These are phyloP conservation scores for Globisporangium megalacanthum DNA, from an alignment of 352 stramenopile species.

Conservation along the genomic window DNA sequence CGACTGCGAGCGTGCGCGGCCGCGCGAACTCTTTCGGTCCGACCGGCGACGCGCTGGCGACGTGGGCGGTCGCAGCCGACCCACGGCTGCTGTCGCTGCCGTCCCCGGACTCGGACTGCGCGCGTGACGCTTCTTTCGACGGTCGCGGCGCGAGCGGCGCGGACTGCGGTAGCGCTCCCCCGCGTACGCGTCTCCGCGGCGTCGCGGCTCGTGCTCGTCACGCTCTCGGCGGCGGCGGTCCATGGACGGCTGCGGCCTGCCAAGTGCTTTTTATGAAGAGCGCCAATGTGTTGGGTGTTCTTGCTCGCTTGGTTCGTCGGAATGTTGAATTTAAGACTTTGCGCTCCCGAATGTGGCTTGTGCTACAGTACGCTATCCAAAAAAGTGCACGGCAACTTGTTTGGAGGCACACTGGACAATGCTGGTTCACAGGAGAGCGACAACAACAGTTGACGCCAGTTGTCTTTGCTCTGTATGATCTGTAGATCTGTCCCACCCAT, in stretches of 20 bases:
- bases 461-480: no score
- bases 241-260: neutral
- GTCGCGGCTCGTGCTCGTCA: constrained; percentile 14
- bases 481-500: no score
- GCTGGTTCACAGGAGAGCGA: neutral
- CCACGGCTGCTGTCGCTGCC: constrained; percentile 1
- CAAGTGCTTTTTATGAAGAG: neutral
- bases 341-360: no score
- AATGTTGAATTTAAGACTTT: no score
- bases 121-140: constrained; percentile 22
- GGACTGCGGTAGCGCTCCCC: constrained; percentile 13
- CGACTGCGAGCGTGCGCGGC: constrained; percentile 9
- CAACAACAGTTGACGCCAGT: neutral
- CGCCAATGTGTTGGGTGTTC: neutral
- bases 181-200: neutral
- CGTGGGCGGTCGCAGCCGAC: constrained; percentile 3
- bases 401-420: no score
- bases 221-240: constrained; percentile 9
- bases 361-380: no score
- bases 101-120: constrained; percentile 20
- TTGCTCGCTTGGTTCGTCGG: neutral
- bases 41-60: constrained; percentile 6
- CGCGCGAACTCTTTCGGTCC: constrained; percentile 6
- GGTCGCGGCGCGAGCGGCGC: constrained; percentile 8
- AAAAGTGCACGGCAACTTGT: no score